A percentile compares a stretch with the other conserved stretches of the same genome.
Evolutionary conservation across 2,329 filamentous ascomycete genomes (phyloP).

Genomic region (Alternaria infectoria): DNA sequence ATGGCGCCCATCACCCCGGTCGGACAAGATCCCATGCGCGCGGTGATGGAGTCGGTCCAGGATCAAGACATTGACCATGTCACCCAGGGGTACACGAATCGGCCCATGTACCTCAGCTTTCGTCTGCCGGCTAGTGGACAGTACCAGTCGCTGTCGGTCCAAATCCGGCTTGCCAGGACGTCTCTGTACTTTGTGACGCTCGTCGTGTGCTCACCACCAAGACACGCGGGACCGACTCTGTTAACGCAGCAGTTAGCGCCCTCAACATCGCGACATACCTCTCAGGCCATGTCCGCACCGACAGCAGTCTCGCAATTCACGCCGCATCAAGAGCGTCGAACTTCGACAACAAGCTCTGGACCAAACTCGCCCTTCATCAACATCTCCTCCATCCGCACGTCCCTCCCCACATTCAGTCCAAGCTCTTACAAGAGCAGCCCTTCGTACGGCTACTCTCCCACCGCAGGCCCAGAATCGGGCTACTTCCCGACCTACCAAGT

Average conservation of each 20-base stretch:
- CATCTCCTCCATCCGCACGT: constrained; percentile 43
- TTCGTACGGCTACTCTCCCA: constrained; percentile 45
- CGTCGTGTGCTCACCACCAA: constrained; percentile 41
- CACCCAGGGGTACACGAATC: constrained; percentile 52
- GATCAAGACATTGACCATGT: constrained; percentile 54
- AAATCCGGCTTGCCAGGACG: constrained; percentile 51
- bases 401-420: constrained; percentile 42
- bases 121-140: constrained; percentile 39
- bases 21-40: constrained; percentile 51
- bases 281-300: constrained; percentile 39
- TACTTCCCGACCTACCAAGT: constrained; percentile 43
- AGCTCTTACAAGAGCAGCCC: constrained; percentile 44
- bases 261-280: constrained; percentile 34
- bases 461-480: constrained; percentile 38
- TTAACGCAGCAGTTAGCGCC: constrained; percentile 43
- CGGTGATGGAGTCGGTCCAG: constrained; percentile 48
- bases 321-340: constrained; percentile 33
- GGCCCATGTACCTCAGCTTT: constrained; percentile 51
- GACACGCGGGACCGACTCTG: constrained; percentile 37
- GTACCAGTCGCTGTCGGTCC: constrained; percentile 44
- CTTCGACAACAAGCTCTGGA: constrained; percentile 42
- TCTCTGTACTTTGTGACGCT: constrained; percentile 55
- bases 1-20: constrained; percentile 57
- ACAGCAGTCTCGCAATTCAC: constrained; percentile 36
- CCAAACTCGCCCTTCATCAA: constrained; percentile 46